Conservation (phyloP, 371 early-diverging fungal species). For the Capillidium heterosporum region DNA sequence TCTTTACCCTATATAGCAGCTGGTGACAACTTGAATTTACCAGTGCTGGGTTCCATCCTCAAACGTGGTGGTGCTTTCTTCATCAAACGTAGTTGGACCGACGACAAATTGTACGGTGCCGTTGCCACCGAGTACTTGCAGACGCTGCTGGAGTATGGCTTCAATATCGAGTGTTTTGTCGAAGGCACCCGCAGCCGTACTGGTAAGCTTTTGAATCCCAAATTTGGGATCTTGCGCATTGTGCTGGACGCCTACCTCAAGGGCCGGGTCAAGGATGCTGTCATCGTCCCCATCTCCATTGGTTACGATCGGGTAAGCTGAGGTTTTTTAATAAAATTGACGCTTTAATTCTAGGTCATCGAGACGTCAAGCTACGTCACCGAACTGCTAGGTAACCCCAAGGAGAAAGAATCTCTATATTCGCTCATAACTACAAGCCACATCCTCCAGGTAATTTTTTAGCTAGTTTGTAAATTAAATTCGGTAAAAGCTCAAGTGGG, state of each 20-base stretch:
- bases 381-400: conserved; percentile 67
- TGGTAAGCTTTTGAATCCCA: conserved; percentile 58
- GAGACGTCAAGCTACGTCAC: conserved; percentile 62
- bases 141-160: conserved; percentile 29
- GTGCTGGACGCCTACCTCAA: conserved; percentile 49
- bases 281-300: conserved; percentile 67
- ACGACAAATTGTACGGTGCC: conserved; percentile 47
- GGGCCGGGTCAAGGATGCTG: conserved; percentile 39
- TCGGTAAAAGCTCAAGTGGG: conserved; percentile 11
- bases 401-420: conserved; percentile 64
- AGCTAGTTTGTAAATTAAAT: conserved; percentile 52
- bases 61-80: conserved; percentile 62
- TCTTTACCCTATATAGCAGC: conserved; percentile 78
- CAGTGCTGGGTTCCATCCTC: conserved; percentile 47
- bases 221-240: conserved; percentile 67
- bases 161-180: conserved; percentile 71
- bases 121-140: conserved; percentile 51
- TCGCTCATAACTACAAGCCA: conserved; percentile 32
- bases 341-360: conserved; percentile 24
- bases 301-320: conserved; percentile 55
- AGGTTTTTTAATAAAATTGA: neutral
- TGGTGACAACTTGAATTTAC: conserved; percentile 74
- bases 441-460: conserved; percentile 53
- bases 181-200: conserved; percentile 70
- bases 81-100: conserved; percentile 66